Evolutionary conservation across 345 rosid genomes (phyloP).

Genomic region (Murraya koenigii): DNA sequence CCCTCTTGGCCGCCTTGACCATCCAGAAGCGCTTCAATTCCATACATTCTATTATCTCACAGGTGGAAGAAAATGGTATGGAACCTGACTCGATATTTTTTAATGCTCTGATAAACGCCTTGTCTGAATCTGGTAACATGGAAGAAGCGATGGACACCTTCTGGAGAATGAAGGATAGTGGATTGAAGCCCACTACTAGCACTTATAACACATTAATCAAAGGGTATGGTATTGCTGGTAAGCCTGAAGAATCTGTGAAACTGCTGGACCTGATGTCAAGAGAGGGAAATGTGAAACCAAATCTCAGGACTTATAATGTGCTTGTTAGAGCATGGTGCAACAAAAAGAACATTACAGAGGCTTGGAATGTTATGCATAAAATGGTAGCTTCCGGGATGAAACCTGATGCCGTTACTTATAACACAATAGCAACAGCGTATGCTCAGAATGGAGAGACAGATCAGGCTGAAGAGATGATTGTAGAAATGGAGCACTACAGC

Average conservation of each 20-base stretch:
- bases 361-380: slow-evolving; percentile 52
- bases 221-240: slow-evolving; percentile 59
- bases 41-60: slow-evolving; percentile 43
- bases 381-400: slow-evolving; percentile 49
- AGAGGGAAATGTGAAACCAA: slow-evolving; percentile 43
- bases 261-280: slow-evolving; percentile 47
- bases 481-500: slow-evolving; percentile 40
- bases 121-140: slow-evolving; percentile 55
- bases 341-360: slow-evolving; percentile 49
- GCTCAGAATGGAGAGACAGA: slow-evolving; percentile 48
- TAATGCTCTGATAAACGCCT: slow-evolving; percentile 64
- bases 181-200: slow-evolving; percentile 52
- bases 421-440: slow-evolving; percentile 60
- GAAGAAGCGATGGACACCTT: slow-evolving; percentile 48
- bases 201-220: slow-evolving; percentile 62
- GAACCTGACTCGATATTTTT: slow-evolving; percentile 51
- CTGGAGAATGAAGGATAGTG: slow-evolving; percentile 56
- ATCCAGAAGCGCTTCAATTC: slow-evolving; percentile 47
- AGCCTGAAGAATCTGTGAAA: slow-evolving; percentile 54
- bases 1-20: slow-evolving; percentile 61
- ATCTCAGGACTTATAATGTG: slow-evolving; percentile 58
- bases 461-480: slow-evolving; percentile 42
- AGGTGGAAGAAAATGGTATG: slow-evolving; percentile 45
- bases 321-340: slow-evolving; percentile 66
- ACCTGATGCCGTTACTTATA: slow-evolving; percentile 58